Evolutionary conservation across 441 rosid species (phyloP).

Genomic region (Macaranga tanarius): DNA sequence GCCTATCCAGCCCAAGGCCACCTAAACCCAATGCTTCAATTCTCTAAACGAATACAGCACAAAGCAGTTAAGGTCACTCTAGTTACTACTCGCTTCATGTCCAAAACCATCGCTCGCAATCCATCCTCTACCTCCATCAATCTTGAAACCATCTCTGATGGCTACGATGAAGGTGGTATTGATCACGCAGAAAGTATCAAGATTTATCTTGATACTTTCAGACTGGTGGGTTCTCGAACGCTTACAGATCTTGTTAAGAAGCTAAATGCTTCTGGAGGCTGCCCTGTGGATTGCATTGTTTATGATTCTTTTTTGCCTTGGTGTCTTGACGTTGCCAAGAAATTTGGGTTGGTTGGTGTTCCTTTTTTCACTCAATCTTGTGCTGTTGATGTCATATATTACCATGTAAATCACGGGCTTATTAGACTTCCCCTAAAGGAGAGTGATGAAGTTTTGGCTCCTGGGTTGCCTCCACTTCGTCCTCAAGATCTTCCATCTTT

Average conservation of each 20-base stretch:
- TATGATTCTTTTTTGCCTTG: slow-evolving; percentile 35
- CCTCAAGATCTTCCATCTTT: slow-evolving; percentile 19
- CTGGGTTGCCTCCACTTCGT: slow-evolving; percentile 17
- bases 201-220: slow-evolving; percentile 24
- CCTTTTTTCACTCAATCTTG: slow-evolving; percentile 27
- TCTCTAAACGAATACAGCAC: slow-evolving; percentile 16
- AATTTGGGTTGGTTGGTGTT: slow-evolving; percentile 12
- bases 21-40: slow-evolving; percentile 27
- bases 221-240: slow-evolving; percentile 27
- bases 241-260: slow-evolving; percentile 5
- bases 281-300: slow-evolving; percentile 24
- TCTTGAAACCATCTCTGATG: slow-evolving; percentile 33
- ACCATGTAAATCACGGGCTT: slow-evolving; percentile 14
- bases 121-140: background rate
- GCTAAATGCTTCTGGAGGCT: slow-evolving; percentile 2
- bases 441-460: background rate
- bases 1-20: slow-evolving; percentile 26
- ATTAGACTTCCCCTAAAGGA: slow-evolving; percentile 5
- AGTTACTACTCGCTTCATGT: slow-evolving; percentile 17
- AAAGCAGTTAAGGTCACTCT: slow-evolving; percentile 22
- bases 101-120: slow-evolving; percentile 21
- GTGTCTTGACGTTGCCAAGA: slow-evolving; percentile 27
- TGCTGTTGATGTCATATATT: slow-evolving; percentile 22
- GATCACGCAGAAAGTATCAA: slow-evolving; percentile 9
- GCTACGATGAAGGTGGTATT: slow-evolving; percentile 31